A percentile compares a stretch with the other conserved stretches of the same genome.
phyloP scores from a whole-genome alignment of 805 yeast species.

The Candida patagonica region DNA sequence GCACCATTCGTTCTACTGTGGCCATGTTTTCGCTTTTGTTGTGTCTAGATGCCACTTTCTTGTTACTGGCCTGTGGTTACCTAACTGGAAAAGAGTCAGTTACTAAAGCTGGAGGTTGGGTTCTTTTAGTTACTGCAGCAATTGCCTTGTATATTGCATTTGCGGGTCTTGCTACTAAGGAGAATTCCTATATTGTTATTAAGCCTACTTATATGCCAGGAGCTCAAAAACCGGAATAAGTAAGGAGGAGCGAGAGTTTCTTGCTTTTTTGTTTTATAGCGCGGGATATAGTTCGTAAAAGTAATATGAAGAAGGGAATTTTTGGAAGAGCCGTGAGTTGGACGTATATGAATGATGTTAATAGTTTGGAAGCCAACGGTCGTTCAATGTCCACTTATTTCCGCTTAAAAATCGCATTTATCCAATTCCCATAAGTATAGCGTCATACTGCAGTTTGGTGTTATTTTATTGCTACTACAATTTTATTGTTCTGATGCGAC shows the following conservation, averaged over 20 bases:
- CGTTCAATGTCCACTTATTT: no score
- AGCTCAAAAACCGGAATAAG: constrained; percentile 6
- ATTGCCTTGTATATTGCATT: constrained; percentile 56
- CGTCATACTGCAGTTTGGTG: no score
- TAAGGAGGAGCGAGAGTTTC: not conserved
- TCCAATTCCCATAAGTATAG: no score
- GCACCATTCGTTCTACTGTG: constrained; percentile 56
- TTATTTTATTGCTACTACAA: no score
- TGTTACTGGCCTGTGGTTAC: constrained; percentile 34
- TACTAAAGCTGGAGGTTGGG: constrained; percentile 51
- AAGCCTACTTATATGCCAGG: constrained; percentile 44
- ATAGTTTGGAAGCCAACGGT: no score
- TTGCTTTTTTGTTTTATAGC: not conserved
- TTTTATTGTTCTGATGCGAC: no score
- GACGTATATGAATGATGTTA: no score
- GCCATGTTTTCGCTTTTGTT: constrained; percentile 52
- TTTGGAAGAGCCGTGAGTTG: no score
- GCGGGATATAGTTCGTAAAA: no score
- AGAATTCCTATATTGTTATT: constrained; percentile 49
- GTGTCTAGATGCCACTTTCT: constrained; percentile 44
- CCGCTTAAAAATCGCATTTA: no score
- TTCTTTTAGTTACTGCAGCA: constrained; percentile 48
- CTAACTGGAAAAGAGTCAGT: constrained; percentile 23
- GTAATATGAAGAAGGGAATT: no score
- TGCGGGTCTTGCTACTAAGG: constrained; percentile 49